Conservation (phyloP, 2,329 filamentous ascomycete genomes). For the Epichloe aotearoae region DNA sequence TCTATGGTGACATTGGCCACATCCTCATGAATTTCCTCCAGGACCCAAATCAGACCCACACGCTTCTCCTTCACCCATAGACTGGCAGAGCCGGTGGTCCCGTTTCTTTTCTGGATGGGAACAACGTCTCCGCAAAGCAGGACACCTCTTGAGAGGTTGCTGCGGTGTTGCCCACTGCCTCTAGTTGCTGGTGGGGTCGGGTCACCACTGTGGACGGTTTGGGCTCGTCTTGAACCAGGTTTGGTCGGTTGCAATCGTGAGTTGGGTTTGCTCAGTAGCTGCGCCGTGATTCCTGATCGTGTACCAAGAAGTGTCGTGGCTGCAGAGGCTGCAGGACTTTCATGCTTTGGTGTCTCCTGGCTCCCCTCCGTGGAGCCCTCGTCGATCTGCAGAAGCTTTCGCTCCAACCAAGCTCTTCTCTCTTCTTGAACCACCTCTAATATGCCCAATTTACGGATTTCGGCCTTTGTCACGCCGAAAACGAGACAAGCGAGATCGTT, state of each 20-base stretch:
- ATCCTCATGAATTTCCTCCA: slow-evolving; percentile 96
- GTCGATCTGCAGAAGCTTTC: slow-evolving; percentile 53
- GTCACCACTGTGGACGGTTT: slow-evolving; percentile 48
- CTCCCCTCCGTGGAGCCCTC: slow-evolving; percentile 20
- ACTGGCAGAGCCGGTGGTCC: slow-evolving; percentile 80
- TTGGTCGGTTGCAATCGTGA: slow-evolving; percentile 42
- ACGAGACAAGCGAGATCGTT: slow-evolving; percentile 94
- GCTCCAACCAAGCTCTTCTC: slow-evolving; percentile 75
- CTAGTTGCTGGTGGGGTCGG: slow-evolving; percentile 41
- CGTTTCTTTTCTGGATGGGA: slow-evolving; percentile 91
- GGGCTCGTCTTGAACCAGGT: slow-evolving; percentile 42
- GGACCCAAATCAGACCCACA: slow-evolving; percentile 87
- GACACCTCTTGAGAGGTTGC: slow-evolving; percentile 72
- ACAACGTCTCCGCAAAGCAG: slow-evolving; percentile 95
- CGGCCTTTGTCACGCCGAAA: slow-evolving; percentile 97
- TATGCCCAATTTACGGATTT: slow-evolving; percentile 89
- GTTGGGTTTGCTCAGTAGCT: slow-evolving; percentile 71
- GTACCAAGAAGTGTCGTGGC: slow-evolving; percentile 52
- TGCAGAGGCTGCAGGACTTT: slow-evolving; percentile 25
- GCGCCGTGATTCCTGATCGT: slow-evolving; percentile 62
- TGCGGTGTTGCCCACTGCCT: slow-evolving; percentile 47
- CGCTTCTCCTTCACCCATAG: slow-evolving; percentile 98
- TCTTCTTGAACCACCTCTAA: slow-evolving; percentile 89
- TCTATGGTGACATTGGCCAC: slow-evolving; percentile 66
- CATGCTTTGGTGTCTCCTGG: slow-evolving; percentile 20